A percentile compares a stretch with the other conserved stretches of the same genome.
phyloP scores from a whole-genome alignment of 495 filamentous ascomycete species.

The Neurospora sp. region DNA sequence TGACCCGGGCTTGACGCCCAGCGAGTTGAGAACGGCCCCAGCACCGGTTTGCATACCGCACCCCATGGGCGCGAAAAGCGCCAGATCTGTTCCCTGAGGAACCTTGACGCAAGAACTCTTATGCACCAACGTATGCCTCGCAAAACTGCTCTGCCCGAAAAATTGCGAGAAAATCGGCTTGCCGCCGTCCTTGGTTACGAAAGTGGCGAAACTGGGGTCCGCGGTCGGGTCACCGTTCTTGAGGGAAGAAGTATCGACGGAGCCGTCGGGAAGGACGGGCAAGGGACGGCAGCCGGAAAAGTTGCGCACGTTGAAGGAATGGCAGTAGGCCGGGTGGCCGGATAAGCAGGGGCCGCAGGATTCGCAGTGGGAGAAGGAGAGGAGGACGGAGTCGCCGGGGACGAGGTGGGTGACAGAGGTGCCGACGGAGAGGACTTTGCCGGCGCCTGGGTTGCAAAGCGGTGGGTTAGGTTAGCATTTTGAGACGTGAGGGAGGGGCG shows the following conservation, averaged over 20 bases:
- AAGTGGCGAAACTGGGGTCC: neutral
- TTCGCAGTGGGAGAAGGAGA: slow-evolving; percentile 34
- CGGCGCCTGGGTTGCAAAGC: slow-evolving; percentile 32
- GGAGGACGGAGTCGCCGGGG: slow-evolving; percentile 51
- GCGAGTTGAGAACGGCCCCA: slow-evolving; percentile 31
- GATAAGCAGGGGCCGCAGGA: slow-evolving; percentile 46
- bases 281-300: slow-evolving; percentile 23
- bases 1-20: slow-evolving; percentile 42
- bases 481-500: neutral
- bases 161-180: slow-evolving; percentile 53
- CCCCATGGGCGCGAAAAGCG: slow-evolving; percentile 31
- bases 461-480: neutral
- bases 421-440: slow-evolving; percentile 51
- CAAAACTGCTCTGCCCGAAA: slow-evolving; percentile 44
- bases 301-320: slow-evolving; percentile 28
- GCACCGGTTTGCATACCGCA: slow-evolving; percentile 41
- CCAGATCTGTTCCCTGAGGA: slow-evolving; percentile 17
- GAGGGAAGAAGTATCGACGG: neutral
- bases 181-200: slow-evolving; percentile 33
- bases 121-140: slow-evolving; percentile 28
- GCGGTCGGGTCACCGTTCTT: neutral
- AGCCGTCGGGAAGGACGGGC: neutral
- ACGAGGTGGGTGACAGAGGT: slow-evolving; percentile 40
- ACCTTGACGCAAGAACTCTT: slow-evolving; percentile 22
- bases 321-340: slow-evolving; percentile 55